Evolutionary conservation across 495 filamentous ascomycete species (phyloP), one percentile per base, ranked within the genome.

Genomic region (Penicillium ucsense): DNA sequence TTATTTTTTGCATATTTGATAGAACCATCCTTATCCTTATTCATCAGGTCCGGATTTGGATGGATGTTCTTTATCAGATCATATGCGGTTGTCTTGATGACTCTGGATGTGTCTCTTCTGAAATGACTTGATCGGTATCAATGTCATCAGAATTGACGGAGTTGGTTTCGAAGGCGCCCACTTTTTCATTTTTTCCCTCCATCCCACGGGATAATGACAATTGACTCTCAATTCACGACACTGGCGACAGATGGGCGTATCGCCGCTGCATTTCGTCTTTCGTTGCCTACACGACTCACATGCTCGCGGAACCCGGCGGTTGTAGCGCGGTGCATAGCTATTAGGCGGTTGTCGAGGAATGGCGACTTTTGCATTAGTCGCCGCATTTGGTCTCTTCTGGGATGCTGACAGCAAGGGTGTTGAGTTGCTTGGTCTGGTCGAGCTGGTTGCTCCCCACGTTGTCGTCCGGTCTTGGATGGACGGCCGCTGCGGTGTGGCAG

Each of bases 221-320:
- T 34, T 39, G 8, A 74, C 57, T 39, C 66, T 63, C 41, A 78
- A 66, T 46, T 78, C 74, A 46, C 66, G 62, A 54, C 80, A 83
- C 52, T 82, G 77, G 44, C 71, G 67, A 59, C 80, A 83, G 6
- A 68, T 51, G 3, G 80, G 80, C n/a, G 67, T 70, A 41, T 72
- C 74, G 30, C 79, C 79, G 50, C 72, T 77, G 57, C 79, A 82
- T 60, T 82, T 83, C 38, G 78, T 78, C 52, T 83, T 83, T 35
- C 84, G 72, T 52, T 83, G 76, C 38, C 84, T 65, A 65, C 84
- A 88, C 7, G 83, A 82, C 75, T 84, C 84, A 54, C 84, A 88
- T 7, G 84, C 84, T 42, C 74, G 62, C 10, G 67, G 67, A 9
- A 77, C 72, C 8, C 73, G 67, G 8, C 63, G 69, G 47, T 54